Evolutionary conservation across 139 green algal species (phyloP), one percentile per base, ranked within the genome.

Genomic region (Picochlorum costavermella): DNA sequence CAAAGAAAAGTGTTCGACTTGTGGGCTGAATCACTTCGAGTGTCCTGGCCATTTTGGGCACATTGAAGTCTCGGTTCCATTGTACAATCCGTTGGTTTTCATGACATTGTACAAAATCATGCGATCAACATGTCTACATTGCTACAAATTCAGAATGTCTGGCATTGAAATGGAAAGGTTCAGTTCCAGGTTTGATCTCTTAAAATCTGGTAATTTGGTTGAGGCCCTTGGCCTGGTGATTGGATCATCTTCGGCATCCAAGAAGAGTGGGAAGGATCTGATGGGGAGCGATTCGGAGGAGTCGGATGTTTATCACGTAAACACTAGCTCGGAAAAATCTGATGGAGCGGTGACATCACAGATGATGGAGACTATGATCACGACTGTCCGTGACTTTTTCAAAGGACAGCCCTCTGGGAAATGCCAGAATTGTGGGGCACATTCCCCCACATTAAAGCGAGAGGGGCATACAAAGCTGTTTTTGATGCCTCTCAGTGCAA

Each of bases 21-120:
- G 94, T 69, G 67, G 73, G 2, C 83, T 95, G n/a, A 56, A 58
- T 20, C 63, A 75, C 46, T 58, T 61, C 16, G 60, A 77, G n/a
- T 99, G 94, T 72, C 88, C 89, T 4, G 94, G 94, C 2, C 94
- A 99, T 74, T 98, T 98, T 81, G 94, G 94, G 6, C 94, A 96
- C 79, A 83, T 99, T 11, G 91, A 97, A 59, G 78, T 99, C 64
- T 82, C 90, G 3, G 82, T 97, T 37, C 89, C 91, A 0, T 84
- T 98, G n/a, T 99, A 97, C 83, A 96, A 99, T 70, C 92, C 94
- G 0, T 67, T 98, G 17, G 75, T 96, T 1, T 96, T 98, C 66
- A 73, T 73, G 43, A 85, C 81, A 25, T 62, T 97, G 51, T 86
- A 91, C 76, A 89, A 92, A 67, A 81, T 98, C 72, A 68, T 96